Evolutionary conservation across 306 rosid species (phyloP).

Genomic region (Argentina anserina): DNA sequence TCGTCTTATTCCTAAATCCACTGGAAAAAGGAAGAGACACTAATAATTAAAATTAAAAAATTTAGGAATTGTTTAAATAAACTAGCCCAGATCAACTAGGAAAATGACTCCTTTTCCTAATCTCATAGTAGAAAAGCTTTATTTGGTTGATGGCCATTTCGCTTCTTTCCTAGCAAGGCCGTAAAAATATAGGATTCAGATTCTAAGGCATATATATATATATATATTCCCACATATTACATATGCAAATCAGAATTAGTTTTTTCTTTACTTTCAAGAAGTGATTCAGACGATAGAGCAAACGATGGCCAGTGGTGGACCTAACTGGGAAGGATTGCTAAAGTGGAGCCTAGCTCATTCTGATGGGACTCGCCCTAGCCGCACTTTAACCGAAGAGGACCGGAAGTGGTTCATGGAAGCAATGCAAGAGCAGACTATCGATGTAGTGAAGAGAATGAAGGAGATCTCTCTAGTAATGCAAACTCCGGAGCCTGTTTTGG

Average conservation of each 20-base stretch:
- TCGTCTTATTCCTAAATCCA: neutral
- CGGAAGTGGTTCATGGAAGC: conserved; percentile 92
- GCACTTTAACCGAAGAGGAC: conserved; percentile 78
- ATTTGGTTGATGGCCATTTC: neutral
- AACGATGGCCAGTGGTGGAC: conserved; percentile 69
- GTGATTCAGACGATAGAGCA: neutral
- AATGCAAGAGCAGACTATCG: conserved; percentile 74
- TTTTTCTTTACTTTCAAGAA: neutral
- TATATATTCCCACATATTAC: neutral
- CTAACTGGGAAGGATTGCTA: conserved; percentile 86
- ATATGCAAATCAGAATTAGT: neutral
- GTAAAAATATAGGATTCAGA: neutral
- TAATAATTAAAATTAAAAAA: no score
- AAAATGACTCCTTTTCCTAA: neutral
- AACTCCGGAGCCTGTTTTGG: conserved; percentile 79
- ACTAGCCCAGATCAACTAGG: neutral
- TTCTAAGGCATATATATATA: neutral
- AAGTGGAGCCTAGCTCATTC: conserved; percentile 81
- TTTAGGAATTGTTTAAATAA: neutral
- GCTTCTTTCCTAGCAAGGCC: neutral
- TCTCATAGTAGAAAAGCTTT: neutral
- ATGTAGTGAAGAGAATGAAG: conserved; percentile 84
- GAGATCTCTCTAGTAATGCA: conserved; percentile 91
- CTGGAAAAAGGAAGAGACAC: neutral
- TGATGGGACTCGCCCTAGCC: conserved; percentile 62